Base-by-base conservation (phyloP, 1,284 basidiomycete genomes). In the Pascua sp. region DNA sequence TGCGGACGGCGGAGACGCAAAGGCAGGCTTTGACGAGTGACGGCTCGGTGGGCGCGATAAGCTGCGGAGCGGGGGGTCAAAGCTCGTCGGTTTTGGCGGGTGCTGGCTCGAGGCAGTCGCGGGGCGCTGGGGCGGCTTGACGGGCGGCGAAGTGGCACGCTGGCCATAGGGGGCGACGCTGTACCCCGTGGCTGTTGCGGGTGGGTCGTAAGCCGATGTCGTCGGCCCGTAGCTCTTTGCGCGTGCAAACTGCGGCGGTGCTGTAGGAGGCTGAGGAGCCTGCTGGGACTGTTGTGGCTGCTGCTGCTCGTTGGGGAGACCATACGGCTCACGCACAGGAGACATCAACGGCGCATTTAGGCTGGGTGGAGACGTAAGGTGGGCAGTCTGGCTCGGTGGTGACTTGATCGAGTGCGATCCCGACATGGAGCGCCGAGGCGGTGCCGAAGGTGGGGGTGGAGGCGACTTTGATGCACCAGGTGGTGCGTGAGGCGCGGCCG, bases 61-160 rank as follows among this genome's bases (percentile, higher is more conserved):
- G 4, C 57, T 55, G 9, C 63, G 60, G 8, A 69, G 56, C n/a
- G 67, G 68, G 1, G 67, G 68, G 42, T 71, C 68, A 47, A 70
- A 71, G 5, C 61, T 52, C 15, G 62, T 60, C 17, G 55, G 58
- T 37, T 59, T 57, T n/a, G 61, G 61, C 12, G 55, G 58, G 40
- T 57, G 56, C 3, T 45, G 46, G 7, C 53, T 36, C 37, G 58
- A 58, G 10, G 57, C 41, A 1, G 57, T 58, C 17, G 57, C 42
- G 4, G 58, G 57, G 9, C 57, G 56, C 18, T 42, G 45, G 10
- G 57, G 57, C 11, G 48, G 52, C 38, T 51, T 24, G 5, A 45
- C 32, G 11, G 58, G 58, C 0, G 54, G 47, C 16, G 49, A 46
- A 11, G 24, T 32, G 24, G 24, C 24, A 32, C 24, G 24, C 24